Percentiles rank a stretch among this genome's conserved stretches.
These are phyloP conservation scores for Calonectria pseudoreteaudii DNA, from an alignment of 2,329 filamentous ascomycete genomes.

Conservation along the genomic window DNA sequence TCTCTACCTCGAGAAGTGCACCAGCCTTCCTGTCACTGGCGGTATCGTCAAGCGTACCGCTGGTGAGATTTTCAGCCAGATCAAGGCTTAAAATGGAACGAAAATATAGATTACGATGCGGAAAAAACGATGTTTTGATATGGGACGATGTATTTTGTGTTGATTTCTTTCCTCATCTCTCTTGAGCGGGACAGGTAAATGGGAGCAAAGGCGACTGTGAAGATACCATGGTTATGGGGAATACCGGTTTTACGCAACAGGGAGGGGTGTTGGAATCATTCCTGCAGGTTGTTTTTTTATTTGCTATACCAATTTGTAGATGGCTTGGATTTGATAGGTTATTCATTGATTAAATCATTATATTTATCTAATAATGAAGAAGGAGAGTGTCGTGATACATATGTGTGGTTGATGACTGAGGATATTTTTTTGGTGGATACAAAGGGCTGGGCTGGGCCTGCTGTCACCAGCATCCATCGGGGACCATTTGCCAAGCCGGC, in stretches of 20 bases:
- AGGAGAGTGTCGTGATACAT: too few relatives aligned
- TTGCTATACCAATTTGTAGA: conserved; percentile 40
- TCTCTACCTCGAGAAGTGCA: conserved; percentile 83
- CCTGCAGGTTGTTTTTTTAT: conserved; percentile 18
- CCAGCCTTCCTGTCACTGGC: conserved; percentile 87
- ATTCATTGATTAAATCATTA: background rate
- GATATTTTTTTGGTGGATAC: background rate
- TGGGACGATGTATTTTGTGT: conserved; percentile 11
- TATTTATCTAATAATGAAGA: background rate
- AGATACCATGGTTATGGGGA: conserved; percentile 30
- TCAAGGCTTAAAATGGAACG: conserved; percentile 32
- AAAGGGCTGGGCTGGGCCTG: background rate
- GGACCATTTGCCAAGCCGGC: background rate
- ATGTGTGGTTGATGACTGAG: background rate
- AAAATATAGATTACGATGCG: conserved; percentile 11
- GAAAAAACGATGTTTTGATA: conserved; percentile 4
- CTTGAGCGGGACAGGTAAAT: conserved; percentile 21
- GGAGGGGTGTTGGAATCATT: conserved; percentile 19
- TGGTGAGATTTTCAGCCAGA: conserved; percentile 70
- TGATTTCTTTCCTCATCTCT: conserved; percentile 10
- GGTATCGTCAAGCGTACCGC: conserved; percentile 91
- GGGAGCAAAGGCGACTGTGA: conserved; percentile 33
- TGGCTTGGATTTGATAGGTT: conserved; percentile 23
- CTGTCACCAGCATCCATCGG: background rate
- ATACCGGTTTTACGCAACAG: conserved; percentile 25